Percentiles rank a stretch among this genome's conserved stretches.
Conservation (phyloP, 352 stramenopile species). For the Globisporangium echinulatum region DNA sequence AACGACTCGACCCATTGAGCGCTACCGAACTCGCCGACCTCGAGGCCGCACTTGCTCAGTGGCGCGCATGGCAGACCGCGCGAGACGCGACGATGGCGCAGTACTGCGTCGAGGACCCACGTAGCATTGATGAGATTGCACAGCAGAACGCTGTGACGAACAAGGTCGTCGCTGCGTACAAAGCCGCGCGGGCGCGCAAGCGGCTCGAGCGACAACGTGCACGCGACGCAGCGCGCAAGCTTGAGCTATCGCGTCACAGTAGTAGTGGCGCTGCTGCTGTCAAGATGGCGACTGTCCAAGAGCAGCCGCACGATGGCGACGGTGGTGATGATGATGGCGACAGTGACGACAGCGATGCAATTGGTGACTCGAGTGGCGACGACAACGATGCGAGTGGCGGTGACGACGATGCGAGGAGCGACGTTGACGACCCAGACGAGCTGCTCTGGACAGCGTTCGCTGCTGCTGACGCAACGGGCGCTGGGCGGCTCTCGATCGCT, state of each 20-base stretch:
- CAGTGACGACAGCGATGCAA: constrained; percentile 25
- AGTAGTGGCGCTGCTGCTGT: constrained; percentile 11
- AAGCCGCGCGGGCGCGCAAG: constrained; percentile 49
- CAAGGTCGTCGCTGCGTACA: constrained; percentile 63
- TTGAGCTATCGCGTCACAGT: neutral
- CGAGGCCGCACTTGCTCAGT: constrained; percentile 27
- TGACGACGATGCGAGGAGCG: constrained; percentile 22
- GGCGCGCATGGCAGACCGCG: constrained; percentile 40
- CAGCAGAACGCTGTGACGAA: constrained; percentile 50
- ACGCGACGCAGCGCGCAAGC: constrained; percentile 34
- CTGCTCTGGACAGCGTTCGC: constrained; percentile 64
- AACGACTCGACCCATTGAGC: constrained; percentile 38
- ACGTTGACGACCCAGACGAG: constrained; percentile 58
- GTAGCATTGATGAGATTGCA: constrained; percentile 37
- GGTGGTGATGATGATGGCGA: constrained; percentile 27
- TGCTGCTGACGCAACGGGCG: constrained; percentile 28
- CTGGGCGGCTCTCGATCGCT: constrained; percentile 34
- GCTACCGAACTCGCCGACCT: constrained; percentile 27
- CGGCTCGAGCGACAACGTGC: constrained; percentile 56
- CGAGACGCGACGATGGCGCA: constrained; percentile 59
- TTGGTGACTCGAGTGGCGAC: constrained; percentile 42
- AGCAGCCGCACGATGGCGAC: constrained; percentile 25
- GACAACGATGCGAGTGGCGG: constrained; percentile 25
- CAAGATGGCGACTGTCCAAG: constrained; percentile 65
- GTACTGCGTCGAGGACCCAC: constrained; percentile 59